Evolutionary conservation across 805 yeast species (phyloP), one percentile per base, ranked within the genome.

Genomic region (Teunomyces aglyptinius): DNA sequence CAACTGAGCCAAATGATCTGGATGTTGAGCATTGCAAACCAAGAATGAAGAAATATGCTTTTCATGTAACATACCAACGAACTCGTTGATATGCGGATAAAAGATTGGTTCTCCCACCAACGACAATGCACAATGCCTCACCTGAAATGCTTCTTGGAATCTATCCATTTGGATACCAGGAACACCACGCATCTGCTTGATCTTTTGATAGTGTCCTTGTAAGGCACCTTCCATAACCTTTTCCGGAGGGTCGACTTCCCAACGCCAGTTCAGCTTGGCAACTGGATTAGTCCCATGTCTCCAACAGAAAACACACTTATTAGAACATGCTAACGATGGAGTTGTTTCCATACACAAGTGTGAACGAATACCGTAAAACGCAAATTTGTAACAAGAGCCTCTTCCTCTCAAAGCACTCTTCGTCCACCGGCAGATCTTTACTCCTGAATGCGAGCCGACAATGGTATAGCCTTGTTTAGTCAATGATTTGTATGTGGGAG

Each of bases 221-320:
- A 90, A 67, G 0, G 97, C 97, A 24, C 96, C 96, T 39, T 86
- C 81, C 46, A 90, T 62, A 43, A 90, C 88, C 49, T 74, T 83
- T 55, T 88, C 91, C 0, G 97, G 97, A 16, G 85, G 83, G 64
- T 90, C 97, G 11, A 89, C 87, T 58, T 89, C 92, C 97, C 97
- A 90, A 58, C 97, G 75, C 97, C 97, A 90, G 51, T 71, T 72
- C 49, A 85, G 85, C 24, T 96, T 90, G 13, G 96, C 96, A 1
- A 91, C 97, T 0, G 97, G 97, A 60, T 90, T 91, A 2, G 97
- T 90, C 41, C 97, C 97, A 65, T 90, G 97, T 63, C 97, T 80
- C 97, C 97, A 90, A 69, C 97, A 90, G 61, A 90, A 90, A 4
- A 91, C 97, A 76, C 97, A 90, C 64, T 90, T 90, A 62, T 90